These are phyloP conservation scores for Eudorina sp. DNA, from an alignment of 139 green algal species.

Conservation along the genomic window DNA sequence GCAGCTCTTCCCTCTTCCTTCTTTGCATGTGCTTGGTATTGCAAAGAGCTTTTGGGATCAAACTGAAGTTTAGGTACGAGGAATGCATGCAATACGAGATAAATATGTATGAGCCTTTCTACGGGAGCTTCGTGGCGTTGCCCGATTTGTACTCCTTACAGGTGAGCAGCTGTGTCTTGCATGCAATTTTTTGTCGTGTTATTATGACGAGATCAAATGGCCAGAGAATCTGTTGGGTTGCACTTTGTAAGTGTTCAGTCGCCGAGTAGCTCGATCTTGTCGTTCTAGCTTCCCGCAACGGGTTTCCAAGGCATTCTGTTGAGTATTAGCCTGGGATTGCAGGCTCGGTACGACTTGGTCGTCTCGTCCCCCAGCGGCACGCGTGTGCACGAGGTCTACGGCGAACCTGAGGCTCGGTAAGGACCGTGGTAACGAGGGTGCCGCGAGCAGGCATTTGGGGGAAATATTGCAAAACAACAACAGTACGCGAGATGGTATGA, in stretches of 20 bases:
- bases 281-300: neutral
- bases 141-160: constrained; percentile 56
- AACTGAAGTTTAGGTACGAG: constrained; percentile 67
- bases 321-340: neutral
- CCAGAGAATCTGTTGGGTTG: no score
- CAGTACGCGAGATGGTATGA: no score
- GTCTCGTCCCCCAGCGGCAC: constrained; percentile 51
- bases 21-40: neutral
- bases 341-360: constrained; percentile 57
- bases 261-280: constrained; percentile 1
- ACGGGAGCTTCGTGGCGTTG: constrained; percentile 64
- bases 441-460: no score
- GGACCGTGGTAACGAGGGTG: no score
- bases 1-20: neutral
- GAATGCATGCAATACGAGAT: constrained; percentile 68
- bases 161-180: no score
- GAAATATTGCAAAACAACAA: no score
- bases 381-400: constrained; percentile 53
- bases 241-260: no score
- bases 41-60: constrained; percentile 43
- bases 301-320: neutral
- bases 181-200: no score
- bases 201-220: no score
- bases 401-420: constrained; percentile 55
- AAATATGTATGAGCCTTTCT: constrained; percentile 66